Percentiles rank a stretch among this genome's conserved stretches.
Evolutionary conservation across 2,329 filamentous ascomycete species (phyloP).

Genomic region (Aspergillus sp.): DNA sequence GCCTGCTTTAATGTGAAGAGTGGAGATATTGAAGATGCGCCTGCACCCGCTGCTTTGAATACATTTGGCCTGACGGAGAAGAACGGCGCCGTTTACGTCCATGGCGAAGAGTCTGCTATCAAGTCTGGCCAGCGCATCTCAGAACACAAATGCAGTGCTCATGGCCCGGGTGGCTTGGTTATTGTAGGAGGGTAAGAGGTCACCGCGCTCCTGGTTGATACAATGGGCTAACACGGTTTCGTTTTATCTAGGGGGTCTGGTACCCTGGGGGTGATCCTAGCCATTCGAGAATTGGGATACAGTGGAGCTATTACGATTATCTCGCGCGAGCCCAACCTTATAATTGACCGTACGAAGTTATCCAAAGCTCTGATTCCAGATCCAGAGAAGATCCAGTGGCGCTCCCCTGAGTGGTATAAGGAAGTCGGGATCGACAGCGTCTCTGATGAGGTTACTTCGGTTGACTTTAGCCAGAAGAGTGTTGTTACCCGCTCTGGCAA

Average conservation of each 20-base stretch:
- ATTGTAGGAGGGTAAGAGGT: slow-evolving; percentile 70
- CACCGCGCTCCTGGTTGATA: neutral
- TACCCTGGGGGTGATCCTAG: slow-evolving; percentile 77
- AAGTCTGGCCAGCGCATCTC: slow-evolving; percentile 73
- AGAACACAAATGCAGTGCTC: slow-evolving; percentile 68
- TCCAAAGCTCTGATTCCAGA: slow-evolving; percentile 91
- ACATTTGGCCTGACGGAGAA: slow-evolving; percentile 80
- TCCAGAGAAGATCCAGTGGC: slow-evolving; percentile 71
- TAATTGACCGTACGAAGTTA: slow-evolving; percentile 91
- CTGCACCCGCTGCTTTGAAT: slow-evolving; percentile 80
- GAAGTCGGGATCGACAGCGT: slow-evolving; percentile 58
- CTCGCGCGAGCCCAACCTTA: slow-evolving; percentile 77
- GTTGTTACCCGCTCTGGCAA: slow-evolving; percentile 74
- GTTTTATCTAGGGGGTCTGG: slow-evolving; percentile 66
- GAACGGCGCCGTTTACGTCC: slow-evolving; percentile 80
- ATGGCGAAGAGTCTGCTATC: slow-evolving; percentile 74
- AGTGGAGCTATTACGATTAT: slow-evolving; percentile 78
- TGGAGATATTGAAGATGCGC: slow-evolving; percentile 93
- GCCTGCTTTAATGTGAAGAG: slow-evolving; percentile 90
- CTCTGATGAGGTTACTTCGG: slow-evolving; percentile 63
- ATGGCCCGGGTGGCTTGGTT: slow-evolving; percentile 62
- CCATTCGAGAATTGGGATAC: slow-evolving; percentile 78
- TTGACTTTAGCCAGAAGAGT: slow-evolving; percentile 73
- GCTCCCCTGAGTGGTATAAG: slow-evolving; percentile 75
- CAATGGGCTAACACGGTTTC: neutral